Evolutionary conservation across 345 rosid genomes (phyloP).

Genomic region (Arabidopsis thaliana): DNA sequence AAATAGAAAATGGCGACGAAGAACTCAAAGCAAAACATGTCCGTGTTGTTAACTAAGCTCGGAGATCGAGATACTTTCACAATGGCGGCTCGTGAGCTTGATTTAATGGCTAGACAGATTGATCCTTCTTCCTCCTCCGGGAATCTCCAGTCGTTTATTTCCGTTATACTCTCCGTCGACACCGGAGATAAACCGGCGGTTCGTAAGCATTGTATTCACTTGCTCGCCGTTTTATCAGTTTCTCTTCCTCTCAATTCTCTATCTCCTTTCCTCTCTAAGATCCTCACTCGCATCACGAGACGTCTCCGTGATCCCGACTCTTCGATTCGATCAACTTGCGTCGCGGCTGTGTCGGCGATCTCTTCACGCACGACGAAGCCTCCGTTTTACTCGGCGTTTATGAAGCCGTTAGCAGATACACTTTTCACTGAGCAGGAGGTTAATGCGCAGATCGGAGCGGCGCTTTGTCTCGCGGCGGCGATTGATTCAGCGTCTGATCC

Average conservation of each 20-base stretch:
- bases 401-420: conserved; percentile 78
- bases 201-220: conserved; percentile 75
- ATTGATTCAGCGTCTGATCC: conserved; percentile 75
- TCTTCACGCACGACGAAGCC: conserved; percentile 63
- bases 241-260: conserved; percentile 57
- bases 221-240: conserved; percentile 63
- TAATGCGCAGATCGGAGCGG: conserved; percentile 83
- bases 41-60: conserved; percentile 67
- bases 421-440: conserved; percentile 88
- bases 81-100: conserved; percentile 73
- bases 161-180: conserved; percentile 75
- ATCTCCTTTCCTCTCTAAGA: conserved; percentile 68
- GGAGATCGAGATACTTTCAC: conserved; percentile 86
- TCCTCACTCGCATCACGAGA: conserved; percentile 64
- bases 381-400: conserved; percentile 60
- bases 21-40: conserved; percentile 58
- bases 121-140: conserved; percentile 55
- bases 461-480: conserved; percentile 83
- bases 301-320: conserved; percentile 89
- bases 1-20: conserved; percentile 58
- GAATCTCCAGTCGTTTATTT: conserved; percentile 62
- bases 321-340: conserved; percentile 70
- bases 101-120: conserved; percentile 62
- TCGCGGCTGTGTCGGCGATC: conserved; percentile 64
- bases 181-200: conserved; percentile 71